Evolutionary conservation across 345 rosid genomes (phyloP).

Genomic region (Cardiospermum halicacabum): DNA sequence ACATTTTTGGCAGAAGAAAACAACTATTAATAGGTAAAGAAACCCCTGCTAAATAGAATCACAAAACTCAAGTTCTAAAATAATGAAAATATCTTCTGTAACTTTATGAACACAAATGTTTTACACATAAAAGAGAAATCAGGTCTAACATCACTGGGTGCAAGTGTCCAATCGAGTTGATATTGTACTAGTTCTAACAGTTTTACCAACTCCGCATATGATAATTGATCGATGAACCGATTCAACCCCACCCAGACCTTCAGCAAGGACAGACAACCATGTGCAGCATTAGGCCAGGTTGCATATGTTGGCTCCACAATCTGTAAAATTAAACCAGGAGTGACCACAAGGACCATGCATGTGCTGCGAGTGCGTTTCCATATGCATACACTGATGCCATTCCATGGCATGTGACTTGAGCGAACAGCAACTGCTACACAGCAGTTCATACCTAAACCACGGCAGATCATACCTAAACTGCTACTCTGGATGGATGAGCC

Average conservation of each 20-base stretch:
- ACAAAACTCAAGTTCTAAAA: too few species aligned
- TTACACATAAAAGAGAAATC: neutral
- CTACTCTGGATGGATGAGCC: neutral
- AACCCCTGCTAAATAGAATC: neutral
- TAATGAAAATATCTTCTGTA: neutral
- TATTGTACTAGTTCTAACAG: neutral
- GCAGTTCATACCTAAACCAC: neutral
- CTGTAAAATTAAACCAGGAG: neutral
- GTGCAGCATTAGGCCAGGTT: neutral
- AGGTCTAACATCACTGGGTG: neutral
- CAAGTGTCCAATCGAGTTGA: neutral
- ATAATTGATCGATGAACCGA: too few species aligned
- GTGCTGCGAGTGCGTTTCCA: neutral
- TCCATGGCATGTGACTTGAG: neutral
- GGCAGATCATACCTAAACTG: neutral
- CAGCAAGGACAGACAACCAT: neutral
- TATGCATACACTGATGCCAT: neutral
- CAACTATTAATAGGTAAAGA: neutral
- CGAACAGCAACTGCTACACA: neutral
- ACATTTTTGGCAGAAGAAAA: neutral
- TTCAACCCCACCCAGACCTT: neutral
- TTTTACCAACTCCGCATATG: neutral
- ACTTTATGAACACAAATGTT: too few species aligned
- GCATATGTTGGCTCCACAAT: conserved; percentile 6
- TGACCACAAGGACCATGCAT: conserved; percentile 1